Evolutionary conservation across 495 filamentous ascomycete genomes (phyloP).

Genomic region (Immersiella caudata): DNA sequence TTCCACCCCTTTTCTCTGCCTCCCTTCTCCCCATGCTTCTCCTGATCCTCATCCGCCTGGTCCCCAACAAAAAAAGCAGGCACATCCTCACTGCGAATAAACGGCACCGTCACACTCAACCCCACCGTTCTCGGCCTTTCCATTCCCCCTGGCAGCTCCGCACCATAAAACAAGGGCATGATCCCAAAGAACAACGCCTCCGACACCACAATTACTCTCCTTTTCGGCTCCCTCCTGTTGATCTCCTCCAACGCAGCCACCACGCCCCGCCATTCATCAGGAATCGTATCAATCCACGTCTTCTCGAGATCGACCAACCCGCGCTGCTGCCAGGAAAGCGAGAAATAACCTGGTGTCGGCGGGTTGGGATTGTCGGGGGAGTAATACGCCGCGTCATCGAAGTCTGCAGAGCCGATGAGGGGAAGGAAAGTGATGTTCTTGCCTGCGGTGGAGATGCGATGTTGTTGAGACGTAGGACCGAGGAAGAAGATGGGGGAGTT

Average conservation of each 20-base stretch:
- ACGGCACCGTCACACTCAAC: conserved; percentile 32
- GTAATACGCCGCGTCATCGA: conserved; percentile 35
- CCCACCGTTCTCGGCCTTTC: conserved; percentile 21
- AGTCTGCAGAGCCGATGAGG: conserved; percentile 33
- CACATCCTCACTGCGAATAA: conserved; percentile 34
- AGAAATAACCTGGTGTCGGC: conserved; percentile 18
- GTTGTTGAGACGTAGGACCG: neutral
- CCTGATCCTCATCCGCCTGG: neutral
- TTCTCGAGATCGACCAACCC: conserved; percentile 29
- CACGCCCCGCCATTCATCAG: conserved; percentile 32
- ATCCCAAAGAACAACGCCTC: conserved; percentile 37
- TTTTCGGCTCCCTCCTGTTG: conserved; percentile 21
- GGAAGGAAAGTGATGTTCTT: conserved; percentile 35
- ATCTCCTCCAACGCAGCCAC: conserved; percentile 27
- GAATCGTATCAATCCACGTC: conserved; percentile 32
- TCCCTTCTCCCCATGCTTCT: too few relatives aligned
- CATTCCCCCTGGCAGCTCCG: conserved; percentile 20
- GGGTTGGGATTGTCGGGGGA: conserved; percentile 14
- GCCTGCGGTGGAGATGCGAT: neutral
- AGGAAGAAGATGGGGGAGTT: conserved; percentile 25
- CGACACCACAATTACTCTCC: conserved; percentile 29
- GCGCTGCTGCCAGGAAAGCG: conserved; percentile 27
- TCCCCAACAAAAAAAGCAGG: conserved; percentile 23
- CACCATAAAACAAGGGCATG: conserved; percentile 31
- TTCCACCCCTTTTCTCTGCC: neutral